Conservation (phyloP, 2,329 filamentous ascomycete genomes). For the Penicillium sp. region DNA sequence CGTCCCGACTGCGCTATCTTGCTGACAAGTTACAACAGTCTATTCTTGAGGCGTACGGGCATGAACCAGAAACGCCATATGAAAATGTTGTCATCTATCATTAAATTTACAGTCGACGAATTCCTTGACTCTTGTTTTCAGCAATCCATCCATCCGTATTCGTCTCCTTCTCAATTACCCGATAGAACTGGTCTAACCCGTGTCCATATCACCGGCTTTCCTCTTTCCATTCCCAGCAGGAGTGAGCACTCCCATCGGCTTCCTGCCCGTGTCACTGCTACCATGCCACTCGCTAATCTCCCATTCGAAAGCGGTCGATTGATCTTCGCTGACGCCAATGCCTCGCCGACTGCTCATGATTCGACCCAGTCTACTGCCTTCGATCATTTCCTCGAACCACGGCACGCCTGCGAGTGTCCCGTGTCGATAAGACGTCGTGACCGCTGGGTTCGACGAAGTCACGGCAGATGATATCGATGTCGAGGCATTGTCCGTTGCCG, state of each 20-base stretch:
- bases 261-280: conserved; percentile 23
- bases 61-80: too few relatives aligned
- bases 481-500: neutral
- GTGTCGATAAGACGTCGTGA: conserved; percentile 31
- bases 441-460: conserved; percentile 13
- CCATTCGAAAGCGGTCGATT: conserved; percentile 69
- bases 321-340: conserved; percentile 59
- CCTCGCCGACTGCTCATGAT: conserved; percentile 59
- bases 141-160: too few relatives aligned
- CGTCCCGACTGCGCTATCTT: neutral
- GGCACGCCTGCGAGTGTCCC: conserved; percentile 58
- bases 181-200: too few relatives aligned
- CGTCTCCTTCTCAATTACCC: too few relatives aligned
- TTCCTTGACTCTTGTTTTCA: neutral
- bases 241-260: neutral
- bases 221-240: conserved; percentile 8
- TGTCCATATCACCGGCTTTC: conserved; percentile 10
- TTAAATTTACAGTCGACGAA: neutral
- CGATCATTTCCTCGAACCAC: conserved; percentile 80
- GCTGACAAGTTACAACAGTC: too few relatives aligned
- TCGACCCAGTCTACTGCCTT: conserved; percentile 68
- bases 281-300: conserved; percentile 73
- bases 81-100: neutral
- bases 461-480: conserved; percentile 16
- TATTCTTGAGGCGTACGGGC: too few relatives aligned